Base-by-base conservation (phyloP, 495 filamentous ascomycete genomes). In the Cryomyces antarcticus region DNA sequence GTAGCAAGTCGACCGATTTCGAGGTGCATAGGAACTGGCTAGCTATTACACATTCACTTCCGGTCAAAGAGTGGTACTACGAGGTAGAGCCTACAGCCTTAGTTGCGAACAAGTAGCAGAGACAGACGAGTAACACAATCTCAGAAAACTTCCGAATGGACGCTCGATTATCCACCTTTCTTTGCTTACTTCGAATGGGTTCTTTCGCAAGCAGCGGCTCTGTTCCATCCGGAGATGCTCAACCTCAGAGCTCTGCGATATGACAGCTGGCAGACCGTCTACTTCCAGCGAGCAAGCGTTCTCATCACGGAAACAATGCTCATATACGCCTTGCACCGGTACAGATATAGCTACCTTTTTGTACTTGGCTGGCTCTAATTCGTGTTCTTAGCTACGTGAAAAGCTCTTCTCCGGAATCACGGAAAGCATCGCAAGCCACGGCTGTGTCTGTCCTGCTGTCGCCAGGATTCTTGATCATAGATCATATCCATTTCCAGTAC, bases 401-500 rank as follows among this genome's bases (percentile, higher is more conserved):
- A 47, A 77, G 73, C n/a, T 68, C 71, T 2, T 68, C 75, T 36
- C 54, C 69, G 28, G 46, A 60, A 4, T 69, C 73, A 6, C 89
- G 78, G 56, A 72, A 75, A n/a, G 72, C 80, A n/a, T 75, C 82
- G 0, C 84, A 95, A 52, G 79, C 79, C 6, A 82, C 82, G 33
- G 86, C 87, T 29, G 69, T 95, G 33, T 94, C 88, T 0, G 77
- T 97, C 41, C 62, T 96, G 11, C 71, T 96, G 30, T 94, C 86
- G 3, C 89, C 89, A 2, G 89, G 88, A 29, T 71, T 97, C 7
- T 66, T 97, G 38, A 93, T 97, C 53, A 95, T 97, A 58, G 89
- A 97, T 54, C 89, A 97, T 57, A 92, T 97, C 48, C 89, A 97
- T 57, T 97, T 97, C 61, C 89, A 97, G 62, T 96, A 97, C 65